Evolutionary conservation across 345 rosid species (phyloP), one percentile per base, ranked within the genome.

Genomic region (Cardiospermum halicacabum): DNA sequence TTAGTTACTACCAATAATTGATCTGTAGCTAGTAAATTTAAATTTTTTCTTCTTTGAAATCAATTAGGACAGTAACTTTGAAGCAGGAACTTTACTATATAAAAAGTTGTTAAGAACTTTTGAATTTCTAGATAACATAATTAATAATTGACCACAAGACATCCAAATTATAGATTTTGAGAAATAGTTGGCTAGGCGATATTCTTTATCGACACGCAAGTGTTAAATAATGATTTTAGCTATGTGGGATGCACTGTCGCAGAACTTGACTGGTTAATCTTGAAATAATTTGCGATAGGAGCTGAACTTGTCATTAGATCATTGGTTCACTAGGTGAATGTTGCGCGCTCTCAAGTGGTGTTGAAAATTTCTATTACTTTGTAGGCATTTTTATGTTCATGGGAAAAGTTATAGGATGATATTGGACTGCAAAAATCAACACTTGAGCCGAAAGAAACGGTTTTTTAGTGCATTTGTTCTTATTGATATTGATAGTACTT

Each of bases 381-480:
- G n/a, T n/a, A n/a, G n/a, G n/a, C n/a, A n/a, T n/a, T n/a, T n/a
- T n/a, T n/a, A n/a, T n/a, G n/a, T n/a, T n/a, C 31, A 30, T 39
- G 60, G 69, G 59, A 48, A 70, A 68, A 74, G n/a, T 54, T 69
- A n/a, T 63, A 70, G 62, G 36, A 64, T 78, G 75, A 74, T 67
- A 43, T 45, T 59, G 42, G 77, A 69, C 74, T 62, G 61, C 63
- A n/a, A 74, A 42, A 66, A 72, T 69, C 82, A 58, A 80, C 75
- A 63, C 82, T 75, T 82, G 22, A 69, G 77, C 77, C 79, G 70
- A 80, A 82, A 82, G 84, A 71, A 63, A 73, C 64, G 87, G 75
- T 53, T 57, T 51, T 58, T 72, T 47, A 75, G 77, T 75, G 82
- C 78, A 24, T 49, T 68, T 71, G 67, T 80, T 80, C 77, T 70